Evolutionary conservation across 176 grass and related monocot genomes (phyloP).

Genomic region (Zizania latifolia): DNA sequence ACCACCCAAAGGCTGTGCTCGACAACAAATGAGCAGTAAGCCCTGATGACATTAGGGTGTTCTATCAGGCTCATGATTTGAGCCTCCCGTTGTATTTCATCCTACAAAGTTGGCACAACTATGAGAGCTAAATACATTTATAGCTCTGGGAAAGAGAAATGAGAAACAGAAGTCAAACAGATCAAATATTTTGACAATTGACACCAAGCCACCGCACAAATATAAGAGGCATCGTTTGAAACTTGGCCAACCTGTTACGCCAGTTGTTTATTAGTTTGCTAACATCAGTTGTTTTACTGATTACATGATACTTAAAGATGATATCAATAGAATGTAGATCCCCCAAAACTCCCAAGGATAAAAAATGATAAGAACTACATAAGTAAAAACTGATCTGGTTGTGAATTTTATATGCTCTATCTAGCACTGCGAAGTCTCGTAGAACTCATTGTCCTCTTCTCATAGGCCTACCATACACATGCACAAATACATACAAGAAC

Average conservation of each 20-base stretch:
- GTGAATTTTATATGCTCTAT: too few species aligned
- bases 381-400: not conserved
- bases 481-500: not conserved
- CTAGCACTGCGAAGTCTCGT: too few species aligned
- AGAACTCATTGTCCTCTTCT: too few species aligned
- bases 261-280: not conserved
- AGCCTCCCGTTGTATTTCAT: conserved; percentile 89
- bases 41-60: conserved; percentile 89
- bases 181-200: not conserved
- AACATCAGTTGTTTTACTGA: not conserved
- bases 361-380: not conserved
- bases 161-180: not conserved
- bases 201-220: not conserved
- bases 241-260: not conserved
- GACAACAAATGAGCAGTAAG: conserved; percentile 91
- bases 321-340: not conserved
- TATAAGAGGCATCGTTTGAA: not conserved
- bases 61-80: conserved; percentile 98
- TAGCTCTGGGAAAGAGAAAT: not conserved
- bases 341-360: not conserved
- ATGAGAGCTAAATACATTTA: conserved; percentile 20
- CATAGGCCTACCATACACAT: not conserved
- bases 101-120: conserved; percentile 38
- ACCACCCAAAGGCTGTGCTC: conserved; percentile 81
- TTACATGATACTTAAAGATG: not conserved